These are phyloP conservation scores for Cyclostephanos invisitatus DNA, from an alignment of 108 stramenopile species.

Conservation along the genomic window DNA sequence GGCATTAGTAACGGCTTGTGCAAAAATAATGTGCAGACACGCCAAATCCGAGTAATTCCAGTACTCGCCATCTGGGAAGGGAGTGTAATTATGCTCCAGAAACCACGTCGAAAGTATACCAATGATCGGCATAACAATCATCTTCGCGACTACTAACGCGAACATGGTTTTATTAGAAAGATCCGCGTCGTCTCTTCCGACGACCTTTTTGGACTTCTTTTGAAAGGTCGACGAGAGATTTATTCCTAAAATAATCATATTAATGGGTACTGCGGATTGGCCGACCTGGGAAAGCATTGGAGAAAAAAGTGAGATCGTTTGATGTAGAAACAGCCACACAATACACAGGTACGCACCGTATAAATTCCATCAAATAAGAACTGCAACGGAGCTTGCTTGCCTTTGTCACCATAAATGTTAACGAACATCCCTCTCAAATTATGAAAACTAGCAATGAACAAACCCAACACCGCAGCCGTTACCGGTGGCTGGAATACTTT, in stretches of 20 bases:
- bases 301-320: constrained; percentile 3
- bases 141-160: constrained; percentile 73
- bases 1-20: neutral
- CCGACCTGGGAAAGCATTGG: constrained; percentile 46
- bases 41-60: neutral
- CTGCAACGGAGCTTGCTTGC: constrained; percentile 69
- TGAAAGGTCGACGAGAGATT: constrained; percentile 69
- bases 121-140: constrained; percentile 80
- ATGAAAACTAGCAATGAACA: constrained; percentile 71
- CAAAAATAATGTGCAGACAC: neutral
- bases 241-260: constrained; percentile 87
- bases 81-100: constrained; percentile 51
- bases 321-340: neutral
- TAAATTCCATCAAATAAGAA: constrained; percentile 89
- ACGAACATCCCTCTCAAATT: constrained; percentile 73
- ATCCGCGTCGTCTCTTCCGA: constrained; percentile 16
- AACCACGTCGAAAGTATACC: constrained; percentile 62
- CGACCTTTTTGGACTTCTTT: constrained; percentile 23
- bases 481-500: constrained; percentile 80
- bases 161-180: constrained; percentile 59
- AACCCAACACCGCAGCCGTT: constrained; percentile 67
- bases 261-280: constrained; percentile 84
- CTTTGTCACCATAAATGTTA: constrained; percentile 61
- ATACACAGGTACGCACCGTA: constrained; percentile 31
- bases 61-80: constrained; percentile 55